Conservation (phyloP, 2,329 filamentous ascomycete genomes). For the Rutstroemia sp. region DNA sequence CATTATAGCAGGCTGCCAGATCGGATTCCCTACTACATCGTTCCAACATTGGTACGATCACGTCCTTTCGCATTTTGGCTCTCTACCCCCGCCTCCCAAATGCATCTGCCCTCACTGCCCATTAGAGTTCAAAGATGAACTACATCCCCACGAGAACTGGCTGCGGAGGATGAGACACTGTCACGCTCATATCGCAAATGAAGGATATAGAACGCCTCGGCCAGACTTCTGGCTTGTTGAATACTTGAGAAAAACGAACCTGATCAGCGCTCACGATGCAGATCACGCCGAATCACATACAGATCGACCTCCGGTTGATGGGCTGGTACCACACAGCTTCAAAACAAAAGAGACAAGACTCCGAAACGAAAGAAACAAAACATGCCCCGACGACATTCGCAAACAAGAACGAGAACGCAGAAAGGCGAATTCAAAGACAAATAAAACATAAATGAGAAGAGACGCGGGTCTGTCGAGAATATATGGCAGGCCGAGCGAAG, state of each 20-base stretch:
- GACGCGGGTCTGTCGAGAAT: background rate
- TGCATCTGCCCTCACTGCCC: constrained; percentile 47
- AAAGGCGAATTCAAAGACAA: background rate
- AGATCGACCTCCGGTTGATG: constrained; percentile 15
- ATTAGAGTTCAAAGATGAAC: constrained; percentile 8
- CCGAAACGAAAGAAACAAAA: constrained; percentile 3
- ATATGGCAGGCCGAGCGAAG: background rate
- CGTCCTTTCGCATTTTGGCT: constrained; percentile 30
- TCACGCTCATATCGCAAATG: constrained; percentile 31
- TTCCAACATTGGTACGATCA: no score
- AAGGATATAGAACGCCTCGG: constrained; percentile 11
- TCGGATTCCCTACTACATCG: no score
- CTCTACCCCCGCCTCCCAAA: constrained; percentile 25
- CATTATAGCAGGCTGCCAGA: no score
- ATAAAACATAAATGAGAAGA: background rate
- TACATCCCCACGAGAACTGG: constrained; percentile 17
- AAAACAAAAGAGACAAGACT: constrained; percentile 11
- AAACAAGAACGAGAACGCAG: constrained; percentile 9
- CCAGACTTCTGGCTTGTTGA: constrained; percentile 37
- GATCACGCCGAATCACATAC: constrained; percentile 7
- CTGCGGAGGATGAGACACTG: constrained; percentile 43
- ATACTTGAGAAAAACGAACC: constrained; percentile 28
- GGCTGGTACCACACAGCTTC: constrained; percentile 8
- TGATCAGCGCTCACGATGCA: constrained; percentile 27
- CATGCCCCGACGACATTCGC: background rate